These are phyloP conservation scores for Pichia sp. DNA, from an alignment of 1,139 yeast genomes.

Conservation along the genomic window DNA sequence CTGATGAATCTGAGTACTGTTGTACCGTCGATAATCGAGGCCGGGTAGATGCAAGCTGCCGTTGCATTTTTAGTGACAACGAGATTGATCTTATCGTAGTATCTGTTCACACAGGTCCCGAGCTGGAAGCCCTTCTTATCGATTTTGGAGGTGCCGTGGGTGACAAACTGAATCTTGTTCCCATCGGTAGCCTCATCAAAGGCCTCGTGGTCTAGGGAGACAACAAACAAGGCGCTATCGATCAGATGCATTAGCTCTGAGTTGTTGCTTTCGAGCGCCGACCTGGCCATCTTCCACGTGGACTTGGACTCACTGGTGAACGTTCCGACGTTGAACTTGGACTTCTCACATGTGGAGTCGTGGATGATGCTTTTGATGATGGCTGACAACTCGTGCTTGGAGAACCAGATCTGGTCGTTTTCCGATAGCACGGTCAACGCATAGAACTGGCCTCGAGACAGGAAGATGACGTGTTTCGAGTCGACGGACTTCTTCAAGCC, in stretches of 20 bases:
- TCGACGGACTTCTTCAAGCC: slow-evolving; percentile 31
- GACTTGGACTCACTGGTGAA: slow-evolving; percentile 64
- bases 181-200: slow-evolving; percentile 41
- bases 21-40: slow-evolving; percentile 75
- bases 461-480: slow-evolving; percentile 50
- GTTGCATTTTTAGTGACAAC: slow-evolving; percentile 65
- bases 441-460: slow-evolving; percentile 63
- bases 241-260: slow-evolving; percentile 43
- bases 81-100: slow-evolving; percentile 74
- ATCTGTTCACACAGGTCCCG: slow-evolving; percentile 73
- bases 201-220: slow-evolving; percentile 59
- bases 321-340: slow-evolving; percentile 60
- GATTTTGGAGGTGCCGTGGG: slow-evolving; percentile 62
- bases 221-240: slow-evolving; percentile 63
- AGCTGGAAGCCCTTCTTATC: slow-evolving; percentile 56
- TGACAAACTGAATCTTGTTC: slow-evolving; percentile 47
- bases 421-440: slow-evolving; percentile 50
- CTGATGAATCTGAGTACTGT: slow-evolving; percentile 68
- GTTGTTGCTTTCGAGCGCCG: slow-evolving; percentile 45
- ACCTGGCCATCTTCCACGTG: slow-evolving; percentile 58
- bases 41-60: slow-evolving; percentile 74
- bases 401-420: slow-evolving; percentile 42
- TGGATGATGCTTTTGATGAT: slow-evolving; percentile 48
- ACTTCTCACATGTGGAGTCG: slow-evolving; percentile 41
- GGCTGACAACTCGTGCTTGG: slow-evolving; percentile 51